Percentiles rank a stretch among this genome's conserved stretches.
Conservation (phyloP, 164 flowering plant genomes). For the Vitis cinerea region DNA sequence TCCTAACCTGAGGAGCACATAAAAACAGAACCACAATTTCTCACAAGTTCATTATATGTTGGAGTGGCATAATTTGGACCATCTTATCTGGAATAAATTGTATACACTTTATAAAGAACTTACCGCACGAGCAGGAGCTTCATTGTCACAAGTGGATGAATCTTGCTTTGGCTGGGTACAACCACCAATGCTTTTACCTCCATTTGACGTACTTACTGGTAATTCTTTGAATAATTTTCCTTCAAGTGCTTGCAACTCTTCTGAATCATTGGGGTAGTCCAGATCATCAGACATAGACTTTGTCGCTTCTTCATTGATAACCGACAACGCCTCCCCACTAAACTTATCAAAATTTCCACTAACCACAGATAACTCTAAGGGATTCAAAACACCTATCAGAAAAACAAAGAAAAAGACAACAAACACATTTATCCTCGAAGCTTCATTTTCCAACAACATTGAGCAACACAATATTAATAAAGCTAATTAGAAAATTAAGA, state of each 20-base stretch:
- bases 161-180: conserved; percentile 13
- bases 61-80: too few species aligned
- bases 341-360: conserved; percentile 36
- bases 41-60: neutral
- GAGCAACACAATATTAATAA: neutral
- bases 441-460: neutral
- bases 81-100: neutral
- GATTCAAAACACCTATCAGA: conserved; percentile 73
- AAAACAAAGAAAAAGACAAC: neutral
- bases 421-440: neutral
- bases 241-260: conserved; percentile 23
- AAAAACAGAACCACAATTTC: conserved; percentile 1
- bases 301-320: conserved; percentile 40
- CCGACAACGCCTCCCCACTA: conserved; percentile 29
- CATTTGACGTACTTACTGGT: conserved; percentile 18
- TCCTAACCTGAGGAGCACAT: conserved; percentile 34
- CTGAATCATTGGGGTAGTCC: conserved; percentile 13
- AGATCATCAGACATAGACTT: conserved; percentile 13
- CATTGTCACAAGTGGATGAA: conserved; percentile 23
- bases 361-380: conserved; percentile 65
- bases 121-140: conserved; percentile 26
- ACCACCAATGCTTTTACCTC: conserved; percentile 15
- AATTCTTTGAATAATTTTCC: conserved; percentile 30
- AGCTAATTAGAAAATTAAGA: neutral
- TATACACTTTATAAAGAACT: conserved; percentile 19